Conservation (phyloP, 73 alveolate species). For the Paramecium sonneborni region DNA sequence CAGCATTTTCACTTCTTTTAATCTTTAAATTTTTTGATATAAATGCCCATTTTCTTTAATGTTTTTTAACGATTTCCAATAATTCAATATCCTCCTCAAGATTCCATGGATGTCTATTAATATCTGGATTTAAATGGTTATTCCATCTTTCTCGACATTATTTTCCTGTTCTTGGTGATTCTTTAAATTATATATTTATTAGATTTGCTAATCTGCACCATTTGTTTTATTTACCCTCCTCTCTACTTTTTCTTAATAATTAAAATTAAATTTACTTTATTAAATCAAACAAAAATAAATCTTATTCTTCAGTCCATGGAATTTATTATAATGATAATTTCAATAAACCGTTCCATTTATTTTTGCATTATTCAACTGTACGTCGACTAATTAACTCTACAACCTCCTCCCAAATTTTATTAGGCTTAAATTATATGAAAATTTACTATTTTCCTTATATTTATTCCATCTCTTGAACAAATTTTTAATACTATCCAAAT, state of each 20-base stretch:
- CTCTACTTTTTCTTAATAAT: background rate
- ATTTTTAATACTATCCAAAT: slow-evolving; percentile 1
- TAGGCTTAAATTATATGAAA: background rate
- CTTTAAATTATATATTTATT: background rate
- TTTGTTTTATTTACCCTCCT: slow-evolving; percentile 26
- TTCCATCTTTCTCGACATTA: slow-evolving; percentile 95
- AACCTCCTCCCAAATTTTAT: background rate
- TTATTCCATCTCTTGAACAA: background rate
- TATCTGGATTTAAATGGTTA: slow-evolving; percentile 86
- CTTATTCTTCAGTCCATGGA: slow-evolving; percentile 44
- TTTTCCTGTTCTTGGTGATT: slow-evolving; percentile 78
- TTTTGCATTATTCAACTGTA: slow-evolving; percentile 8
- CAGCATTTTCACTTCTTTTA: slow-evolving; percentile 86
- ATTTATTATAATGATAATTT: background rate
- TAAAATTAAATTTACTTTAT: background rate
- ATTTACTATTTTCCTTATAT: background rate
- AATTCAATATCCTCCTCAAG: slow-evolving; percentile 80
- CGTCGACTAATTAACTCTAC: background rate
- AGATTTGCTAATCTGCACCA: slow-evolving; percentile 46
- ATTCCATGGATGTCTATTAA: slow-evolving; percentile 84
- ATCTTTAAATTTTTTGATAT: slow-evolving; percentile 72
- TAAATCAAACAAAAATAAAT: background rate
- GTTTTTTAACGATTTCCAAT: slow-evolving; percentile 74
- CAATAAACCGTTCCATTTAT: background rate
- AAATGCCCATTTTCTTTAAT: slow-evolving; percentile 88